Evolutionary conservation across 495 filamentous ascomycete genomes (phyloP), one percentile per base, ranked within the genome.

Genomic region (Lentithecium fluviatile): DNA sequence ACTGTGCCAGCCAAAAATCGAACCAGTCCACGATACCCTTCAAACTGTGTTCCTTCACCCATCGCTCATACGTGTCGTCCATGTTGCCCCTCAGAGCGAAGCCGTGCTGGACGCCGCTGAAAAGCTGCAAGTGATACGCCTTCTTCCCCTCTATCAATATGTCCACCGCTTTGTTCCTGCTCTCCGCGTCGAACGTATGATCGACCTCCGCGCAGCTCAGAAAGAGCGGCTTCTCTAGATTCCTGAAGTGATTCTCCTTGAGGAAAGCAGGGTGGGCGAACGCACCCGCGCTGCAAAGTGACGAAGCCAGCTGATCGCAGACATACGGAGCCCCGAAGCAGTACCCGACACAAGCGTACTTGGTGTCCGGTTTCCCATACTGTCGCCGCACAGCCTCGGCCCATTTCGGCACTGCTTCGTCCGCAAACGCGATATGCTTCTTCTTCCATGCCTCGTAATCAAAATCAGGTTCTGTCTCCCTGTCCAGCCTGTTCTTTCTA

Each of bases 301-400:
- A 68, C 10, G 50, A 59, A 7, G 69, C 66, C 2, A 78, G 62
- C n/a, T 68, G 45, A 45, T 73, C 34, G 48, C 66, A 72, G 1
- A 76, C 74, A 53, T 72, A 77, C 23, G 75, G 75, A 1, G 76
- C 76, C 24, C 76, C 76, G 49, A 75, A 78, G 55, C 75, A 77
- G 61, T 75, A 77, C 12, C 75, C 76, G 12, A 75, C 73, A 51
- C 71, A 74, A 36, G 64, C 70, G 58, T 69, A 76, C 47, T 72
- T 73, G 6, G 72, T 70, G 12, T 11, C 45, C 6, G 48, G 37
- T 6, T 60, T 68, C 6, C 74, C 72, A 49, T 75, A 77, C 56
- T 68, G 53, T n/a, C 17, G 54, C 15, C 56, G 48, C 2, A 75
- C 70, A 10, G 69, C 70, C 19, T 64, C 52, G 6, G 65, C 58